Conservation (phyloP, 805 yeast genomes). For the Priceomyces carsonii region DNA sequence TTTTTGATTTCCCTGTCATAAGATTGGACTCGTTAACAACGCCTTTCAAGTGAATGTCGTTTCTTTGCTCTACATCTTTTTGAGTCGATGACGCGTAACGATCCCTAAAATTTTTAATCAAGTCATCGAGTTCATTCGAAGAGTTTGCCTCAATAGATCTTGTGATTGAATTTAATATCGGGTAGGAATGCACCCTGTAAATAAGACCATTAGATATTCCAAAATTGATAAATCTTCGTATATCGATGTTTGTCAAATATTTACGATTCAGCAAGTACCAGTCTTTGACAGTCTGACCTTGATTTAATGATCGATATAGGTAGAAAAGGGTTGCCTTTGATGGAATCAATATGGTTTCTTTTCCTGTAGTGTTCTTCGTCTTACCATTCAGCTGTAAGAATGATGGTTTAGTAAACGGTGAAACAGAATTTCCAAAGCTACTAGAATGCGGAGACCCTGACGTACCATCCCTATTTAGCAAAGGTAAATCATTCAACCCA, state of each 20-base stretch:
- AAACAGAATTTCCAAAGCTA: constrained; percentile 8
- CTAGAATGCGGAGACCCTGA: constrained; percentile 4
- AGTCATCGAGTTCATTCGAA: constrained; percentile 16
- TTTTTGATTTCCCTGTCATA: constrained; percentile 16
- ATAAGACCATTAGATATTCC: constrained; percentile 83
- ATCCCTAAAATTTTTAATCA: constrained; percentile 14
- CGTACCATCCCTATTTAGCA: not conserved
- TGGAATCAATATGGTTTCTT: constrained; percentile 42
- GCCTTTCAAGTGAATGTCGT: constrained; percentile 15
- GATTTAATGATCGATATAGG: constrained; percentile 75
- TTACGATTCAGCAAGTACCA: constrained; percentile 77
- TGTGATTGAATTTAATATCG: constrained; percentile 51
- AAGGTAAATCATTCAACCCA: constrained; percentile 8
- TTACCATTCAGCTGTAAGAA: constrained; percentile 8
- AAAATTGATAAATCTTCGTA: constrained; percentile 81
- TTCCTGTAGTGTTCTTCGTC: constrained; percentile 7
- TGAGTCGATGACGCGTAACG: constrained; percentile 6
- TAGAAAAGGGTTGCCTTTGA: constrained; percentile 67
- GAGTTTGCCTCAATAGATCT: constrained; percentile 34
- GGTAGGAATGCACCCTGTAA: constrained; percentile 77
- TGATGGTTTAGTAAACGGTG: constrained; percentile 13
- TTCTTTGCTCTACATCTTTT: constrained; percentile 7
- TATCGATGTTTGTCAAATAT: constrained; percentile 64
- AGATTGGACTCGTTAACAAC: constrained; percentile 22
- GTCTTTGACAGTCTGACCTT: constrained; percentile 71